phyloP scores from a whole-genome alignment of 805 yeast species.

The Jamesozyma gamospora region DNA sequence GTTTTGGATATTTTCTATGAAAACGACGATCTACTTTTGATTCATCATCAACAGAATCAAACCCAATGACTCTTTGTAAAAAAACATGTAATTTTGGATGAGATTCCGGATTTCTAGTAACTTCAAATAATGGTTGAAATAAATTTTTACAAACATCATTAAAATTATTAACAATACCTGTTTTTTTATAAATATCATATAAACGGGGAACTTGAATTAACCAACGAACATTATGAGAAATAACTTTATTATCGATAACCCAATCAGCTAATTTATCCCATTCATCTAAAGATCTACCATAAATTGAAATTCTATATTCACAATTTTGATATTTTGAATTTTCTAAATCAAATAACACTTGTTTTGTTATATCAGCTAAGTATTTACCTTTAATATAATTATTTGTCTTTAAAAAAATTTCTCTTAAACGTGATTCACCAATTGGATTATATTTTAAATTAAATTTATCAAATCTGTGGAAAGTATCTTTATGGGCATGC shows the following conservation, averaged over 20 bases:
- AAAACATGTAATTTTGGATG: slow-evolving; percentile 90
- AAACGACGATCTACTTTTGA: slow-evolving; percentile 80
- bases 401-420: slow-evolving; percentile 91
- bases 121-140: slow-evolving; percentile 85
- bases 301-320: slow-evolving; percentile 89
- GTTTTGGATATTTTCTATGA: slow-evolving; percentile 76
- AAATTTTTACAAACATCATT: slow-evolving; percentile 69
- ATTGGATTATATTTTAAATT: slow-evolving; percentile 95
- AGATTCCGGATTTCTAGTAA: slow-evolving; percentile 67
- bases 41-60: slow-evolving; percentile 97
- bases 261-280: slow-evolving; percentile 95
- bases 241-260: slow-evolving; percentile 86
- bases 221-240: slow-evolving; percentile 95
- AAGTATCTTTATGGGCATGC: slow-evolving; percentile 98
- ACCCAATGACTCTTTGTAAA: slow-evolving; percentile 89
- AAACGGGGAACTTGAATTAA: slow-evolving; percentile 88
- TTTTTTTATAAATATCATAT: slow-evolving; percentile 77
- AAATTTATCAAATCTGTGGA: slow-evolving; percentile 96
- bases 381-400: slow-evolving; percentile 82
- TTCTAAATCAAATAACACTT: slow-evolving; percentile 90
- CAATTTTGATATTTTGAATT: slow-evolving; percentile 95
- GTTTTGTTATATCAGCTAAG: slow-evolving; percentile 86
- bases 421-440: slow-evolving; percentile 95
- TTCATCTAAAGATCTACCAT: slow-evolving; percentile 81
- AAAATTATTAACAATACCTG: slow-evolving; percentile 59